Evolutionary conservation across 208 protist genomes (phyloP).

Genomic region (Balamuthia mandrillaris): DNA sequence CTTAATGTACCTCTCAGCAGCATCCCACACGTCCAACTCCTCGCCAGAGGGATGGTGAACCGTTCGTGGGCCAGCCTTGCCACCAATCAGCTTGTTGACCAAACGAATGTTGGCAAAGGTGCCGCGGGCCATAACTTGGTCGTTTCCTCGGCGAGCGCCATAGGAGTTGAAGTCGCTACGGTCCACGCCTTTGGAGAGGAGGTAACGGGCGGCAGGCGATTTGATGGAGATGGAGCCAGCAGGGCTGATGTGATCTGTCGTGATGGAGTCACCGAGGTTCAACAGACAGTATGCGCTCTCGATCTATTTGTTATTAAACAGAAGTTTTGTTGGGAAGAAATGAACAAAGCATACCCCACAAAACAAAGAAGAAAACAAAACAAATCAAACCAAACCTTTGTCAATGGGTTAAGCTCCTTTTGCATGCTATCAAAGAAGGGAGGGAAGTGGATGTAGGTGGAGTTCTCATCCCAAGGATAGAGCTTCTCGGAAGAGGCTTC

Average conservation of each 20-base stretch:
- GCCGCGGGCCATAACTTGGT: constrained; percentile 90
- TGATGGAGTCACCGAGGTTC: constrained; percentile 91
- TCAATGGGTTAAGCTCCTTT: background rate
- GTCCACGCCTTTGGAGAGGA: constrained; percentile 74
- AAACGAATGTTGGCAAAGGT: constrained; percentile 93
- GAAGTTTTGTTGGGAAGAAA: background rate
- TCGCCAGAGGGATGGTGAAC: constrained; percentile 85
- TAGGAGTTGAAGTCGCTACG: constrained; percentile 93
- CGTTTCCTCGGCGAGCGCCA: constrained; percentile 89
- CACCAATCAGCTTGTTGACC: constrained; percentile 84
- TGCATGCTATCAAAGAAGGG: constrained; percentile 87
- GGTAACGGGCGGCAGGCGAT: constrained; percentile 74
- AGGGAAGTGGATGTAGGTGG: constrained; percentile 92
- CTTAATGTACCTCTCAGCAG: constrained; percentile 82
- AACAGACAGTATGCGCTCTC: constrained; percentile 81
- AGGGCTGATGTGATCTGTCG: constrained; percentile 89
- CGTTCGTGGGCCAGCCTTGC: constrained; percentile 86
- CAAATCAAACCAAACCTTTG: no score
- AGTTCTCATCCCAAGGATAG: constrained; percentile 89
- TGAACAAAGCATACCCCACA: no score
- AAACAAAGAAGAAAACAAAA: no score
- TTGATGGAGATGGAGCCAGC: constrained; percentile 89
- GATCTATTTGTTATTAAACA: no score
- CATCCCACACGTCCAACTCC: constrained; percentile 86
- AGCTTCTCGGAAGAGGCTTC: constrained; percentile 76